These are phyloP conservation scores for Naganishia cerealis DNA, from an alignment of 1,284 basidiomycete species.

Conservation along the genomic window DNA sequence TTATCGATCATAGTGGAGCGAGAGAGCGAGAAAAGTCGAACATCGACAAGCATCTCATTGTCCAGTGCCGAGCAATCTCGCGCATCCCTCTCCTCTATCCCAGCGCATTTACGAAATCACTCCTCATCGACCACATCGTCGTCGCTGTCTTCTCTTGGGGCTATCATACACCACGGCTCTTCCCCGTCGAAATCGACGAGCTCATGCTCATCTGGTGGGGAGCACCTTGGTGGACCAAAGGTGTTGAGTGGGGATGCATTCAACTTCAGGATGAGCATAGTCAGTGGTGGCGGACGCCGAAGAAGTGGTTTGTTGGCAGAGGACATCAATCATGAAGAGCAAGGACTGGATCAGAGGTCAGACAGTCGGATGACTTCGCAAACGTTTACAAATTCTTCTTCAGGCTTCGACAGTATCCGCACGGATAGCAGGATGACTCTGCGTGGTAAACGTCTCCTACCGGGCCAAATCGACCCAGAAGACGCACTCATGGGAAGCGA, in stretches of 20 bases:
- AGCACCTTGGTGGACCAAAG: conserved; percentile 35
- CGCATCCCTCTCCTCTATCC: conserved; percentile 28
- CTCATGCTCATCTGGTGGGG: conserved; percentile 34
- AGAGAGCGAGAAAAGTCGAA: conserved; percentile 23
- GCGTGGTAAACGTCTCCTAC: conserved; percentile 9
- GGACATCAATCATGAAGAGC: neutral
- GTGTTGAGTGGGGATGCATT: conserved; percentile 33
- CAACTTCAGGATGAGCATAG: conserved; percentile 36
- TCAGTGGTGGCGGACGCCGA: conserved; percentile 1
- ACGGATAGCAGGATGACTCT: conserved; percentile 33
- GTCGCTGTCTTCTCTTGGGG: conserved; percentile 33
- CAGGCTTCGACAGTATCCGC: neutral
- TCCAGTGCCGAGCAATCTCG: conserved; percentile 10
- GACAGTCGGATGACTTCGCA: conserved; percentile 19
- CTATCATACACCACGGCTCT: conserved; percentile 24
- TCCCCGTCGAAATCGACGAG: conserved; percentile 27
- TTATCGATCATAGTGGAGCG: conserved; percentile 18
- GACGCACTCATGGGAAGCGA: conserved; percentile 11
- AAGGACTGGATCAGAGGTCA: neutral
- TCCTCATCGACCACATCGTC: conserved; percentile 30
- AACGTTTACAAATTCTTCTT: neutral
- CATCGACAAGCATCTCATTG: conserved; percentile 6
- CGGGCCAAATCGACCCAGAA: conserved; percentile 13
- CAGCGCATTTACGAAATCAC: conserved; percentile 33
- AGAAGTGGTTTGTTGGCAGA: conserved; percentile 1